These are phyloP conservation scores for Aspergillus hancockii DNA, from an alignment of 495 filamentous ascomycete genomes.

Conservation along the genomic window DNA sequence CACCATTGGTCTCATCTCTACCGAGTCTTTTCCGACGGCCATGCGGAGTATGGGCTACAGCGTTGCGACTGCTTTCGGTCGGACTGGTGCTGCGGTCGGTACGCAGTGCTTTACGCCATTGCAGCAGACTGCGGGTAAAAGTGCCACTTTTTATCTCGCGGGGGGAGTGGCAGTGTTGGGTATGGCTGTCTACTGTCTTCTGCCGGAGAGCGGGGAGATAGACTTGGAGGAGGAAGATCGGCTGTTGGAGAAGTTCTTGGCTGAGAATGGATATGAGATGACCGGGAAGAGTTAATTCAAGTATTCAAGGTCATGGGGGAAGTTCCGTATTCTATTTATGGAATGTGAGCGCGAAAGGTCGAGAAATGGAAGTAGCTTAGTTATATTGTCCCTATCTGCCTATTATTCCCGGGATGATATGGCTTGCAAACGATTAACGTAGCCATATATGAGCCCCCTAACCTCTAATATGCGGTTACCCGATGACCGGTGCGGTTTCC, in stretches of 20 bases:
- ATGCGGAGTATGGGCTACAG: constrained; percentile 41
- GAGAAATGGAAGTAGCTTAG: too few relatives aligned
- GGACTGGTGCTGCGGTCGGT: constrained; percentile 37
- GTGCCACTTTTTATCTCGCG: constrained; percentile 35
- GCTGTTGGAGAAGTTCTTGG: constrained; percentile 26
- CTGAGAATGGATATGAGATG: constrained; percentile 47
- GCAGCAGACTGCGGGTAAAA: constrained; percentile 28
- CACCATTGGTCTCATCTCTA: constrained; percentile 36
- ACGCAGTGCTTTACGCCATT: constrained; percentile 38
- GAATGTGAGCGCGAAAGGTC: too few relatives aligned
- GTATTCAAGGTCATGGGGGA: too few relatives aligned
- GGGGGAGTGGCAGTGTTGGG: constrained; percentile 33
- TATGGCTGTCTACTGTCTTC: constrained; percentile 31
- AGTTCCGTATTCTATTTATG: too few relatives aligned
- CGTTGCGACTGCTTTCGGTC: constrained; percentile 36
- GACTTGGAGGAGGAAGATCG: constrained; percentile 35
- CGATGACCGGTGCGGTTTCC: too few relatives aligned
- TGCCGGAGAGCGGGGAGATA: constrained; percentile 36
- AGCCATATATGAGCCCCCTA: too few relatives aligned
- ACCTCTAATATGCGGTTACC: too few relatives aligned
- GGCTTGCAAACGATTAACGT: too few relatives aligned
- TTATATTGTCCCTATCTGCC: too few relatives aligned
- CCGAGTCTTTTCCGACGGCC: constrained; percentile 37
- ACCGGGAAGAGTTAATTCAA: constrained; percentile 1
- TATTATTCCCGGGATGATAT: too few relatives aligned